Conservation (phyloP, 2,329 filamentous ascomycete species). For the Stagonosporopsis tanaceti region DNA sequence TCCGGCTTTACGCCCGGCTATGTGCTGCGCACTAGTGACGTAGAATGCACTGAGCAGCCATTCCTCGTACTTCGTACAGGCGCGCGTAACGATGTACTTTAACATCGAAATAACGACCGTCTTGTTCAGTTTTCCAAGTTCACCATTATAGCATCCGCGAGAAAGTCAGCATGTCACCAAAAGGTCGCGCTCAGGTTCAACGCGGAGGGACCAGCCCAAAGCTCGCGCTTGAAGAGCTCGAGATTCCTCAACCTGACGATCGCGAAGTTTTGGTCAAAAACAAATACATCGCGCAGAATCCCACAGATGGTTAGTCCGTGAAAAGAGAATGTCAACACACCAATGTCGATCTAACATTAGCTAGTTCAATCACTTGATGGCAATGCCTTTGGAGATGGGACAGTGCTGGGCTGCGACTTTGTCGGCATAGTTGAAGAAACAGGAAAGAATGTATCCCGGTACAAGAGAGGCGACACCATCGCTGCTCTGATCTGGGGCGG, state of each 20-base stretch:
- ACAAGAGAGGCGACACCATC: constrained; percentile 36
- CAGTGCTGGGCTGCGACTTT: constrained; percentile 51
- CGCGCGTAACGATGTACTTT: neutral
- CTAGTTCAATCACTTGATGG: constrained; percentile 29
- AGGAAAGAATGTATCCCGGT: constrained; percentile 40
- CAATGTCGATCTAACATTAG: neutral
- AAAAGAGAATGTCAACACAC: neutral
- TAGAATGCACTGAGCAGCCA: neutral
- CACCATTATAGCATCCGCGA: neutral
- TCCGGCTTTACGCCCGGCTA: constrained; percentile 6
- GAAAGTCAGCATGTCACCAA: neutral
- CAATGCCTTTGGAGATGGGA: constrained; percentile 45
- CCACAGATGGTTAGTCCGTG: constrained; percentile 26
- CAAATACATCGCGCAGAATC: constrained; percentile 29
- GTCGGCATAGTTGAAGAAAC: constrained; percentile 47
- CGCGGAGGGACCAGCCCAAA: constrained; percentile 14
- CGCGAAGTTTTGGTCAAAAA: constrained; percentile 27
- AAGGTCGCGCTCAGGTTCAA: constrained; percentile 20
- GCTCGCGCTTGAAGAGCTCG: constrained; percentile 17
- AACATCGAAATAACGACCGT: no score
- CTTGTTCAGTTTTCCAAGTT: no score
- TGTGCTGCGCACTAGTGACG: constrained; percentile 3
- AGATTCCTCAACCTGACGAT: constrained; percentile 6
- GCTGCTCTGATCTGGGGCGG: constrained; percentile 43
- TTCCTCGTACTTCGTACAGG: no score